Conservation (phyloP, 768 basidiomycete genomes). For the Hericium rajendrae region DNA sequence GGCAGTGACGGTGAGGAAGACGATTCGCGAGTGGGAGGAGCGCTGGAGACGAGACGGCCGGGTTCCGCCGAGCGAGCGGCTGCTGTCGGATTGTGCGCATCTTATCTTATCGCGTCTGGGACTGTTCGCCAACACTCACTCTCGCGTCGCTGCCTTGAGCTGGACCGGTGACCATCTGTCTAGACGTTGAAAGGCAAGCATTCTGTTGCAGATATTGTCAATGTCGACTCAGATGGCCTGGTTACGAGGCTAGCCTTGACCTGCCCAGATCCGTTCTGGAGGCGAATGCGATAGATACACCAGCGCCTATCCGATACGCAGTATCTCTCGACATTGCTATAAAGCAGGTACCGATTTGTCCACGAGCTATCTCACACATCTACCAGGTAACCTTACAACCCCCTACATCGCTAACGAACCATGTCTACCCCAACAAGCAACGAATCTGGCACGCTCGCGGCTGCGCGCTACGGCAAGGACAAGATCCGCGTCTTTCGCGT, state of each 20-base stretch:
- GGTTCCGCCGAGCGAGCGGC: not conserved
- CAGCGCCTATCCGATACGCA: not conserved
- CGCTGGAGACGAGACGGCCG: not conserved
- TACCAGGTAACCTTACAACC: not conserved
- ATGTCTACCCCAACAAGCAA: not conserved
- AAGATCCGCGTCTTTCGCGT: slow-evolving; percentile 80
- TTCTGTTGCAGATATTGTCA: no score
- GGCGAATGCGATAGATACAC: not conserved
- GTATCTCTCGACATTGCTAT: not conserved
- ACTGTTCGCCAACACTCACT: not conserved
- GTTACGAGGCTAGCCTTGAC: not conserved
- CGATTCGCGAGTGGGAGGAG: not conserved
- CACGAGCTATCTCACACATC: not conserved
- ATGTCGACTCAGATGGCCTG: no score
- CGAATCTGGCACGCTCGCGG: slow-evolving; percentile 22
- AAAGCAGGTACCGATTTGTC: not conserved
- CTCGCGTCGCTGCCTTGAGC: not conserved
- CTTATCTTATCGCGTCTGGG: not conserved
- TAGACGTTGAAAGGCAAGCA: no score
- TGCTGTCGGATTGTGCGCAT: not conserved
- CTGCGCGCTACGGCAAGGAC: slow-evolving; percentile 80
- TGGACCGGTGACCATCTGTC: no score
- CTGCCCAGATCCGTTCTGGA: not conserved
- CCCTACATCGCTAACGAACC: not conserved
- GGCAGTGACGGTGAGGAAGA: not conserved